phyloP scores from a whole-genome alignment of 192 early-diverging fungal genomes.

The Powellomyces hirtus region DNA sequence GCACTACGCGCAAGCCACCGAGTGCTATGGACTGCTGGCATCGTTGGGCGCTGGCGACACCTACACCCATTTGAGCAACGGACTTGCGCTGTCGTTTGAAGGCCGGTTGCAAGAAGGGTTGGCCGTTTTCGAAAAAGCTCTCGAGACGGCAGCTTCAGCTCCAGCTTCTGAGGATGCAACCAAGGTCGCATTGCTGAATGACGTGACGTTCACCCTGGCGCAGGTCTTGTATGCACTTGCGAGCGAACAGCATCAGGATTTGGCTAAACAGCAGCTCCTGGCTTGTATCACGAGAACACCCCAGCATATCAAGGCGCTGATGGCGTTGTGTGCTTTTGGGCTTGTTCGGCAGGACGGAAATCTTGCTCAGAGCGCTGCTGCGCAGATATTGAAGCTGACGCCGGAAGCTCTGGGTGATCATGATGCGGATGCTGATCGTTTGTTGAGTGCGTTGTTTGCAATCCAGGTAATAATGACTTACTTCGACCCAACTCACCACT shows the following conservation, averaged over 20 bases:
- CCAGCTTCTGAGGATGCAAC: constrained; percentile 31
- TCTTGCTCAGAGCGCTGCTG: constrained; percentile 61
- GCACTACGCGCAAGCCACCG: constrained; percentile 59
- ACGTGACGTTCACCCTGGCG: constrained; percentile 71
- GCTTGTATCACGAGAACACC: constrained; percentile 54
- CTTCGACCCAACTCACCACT: neutral
- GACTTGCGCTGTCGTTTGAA: constrained; percentile 75
- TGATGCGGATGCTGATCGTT: constrained; percentile 22
- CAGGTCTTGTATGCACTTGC: constrained; percentile 91
- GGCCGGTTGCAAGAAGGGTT: constrained; percentile 66
- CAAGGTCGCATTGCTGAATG: constrained; percentile 59
- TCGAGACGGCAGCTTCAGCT: constrained; percentile 44
- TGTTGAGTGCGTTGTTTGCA: constrained; percentile 34
- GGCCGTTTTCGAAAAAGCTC: constrained; percentile 67
- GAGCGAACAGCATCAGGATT: constrained; percentile 65
- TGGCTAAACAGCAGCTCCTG: constrained; percentile 63
- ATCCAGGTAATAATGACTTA: constrained; percentile 12
- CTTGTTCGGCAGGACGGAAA: constrained; percentile 61
- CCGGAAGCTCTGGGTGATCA: constrained; percentile 19
- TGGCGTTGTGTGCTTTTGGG: constrained; percentile 68
- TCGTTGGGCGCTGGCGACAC: constrained; percentile 17
- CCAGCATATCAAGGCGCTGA: constrained; percentile 60
- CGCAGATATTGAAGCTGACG: constrained; percentile 59
- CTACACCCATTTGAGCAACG: constrained; percentile 53
- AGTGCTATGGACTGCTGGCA: constrained; percentile 46